A percentile compares a stretch with the other conserved stretches of the same genome.
These are phyloP conservation scores for Cystobasidium ongulense DNA, from an alignment of 768 basidiomycete genomes.

Conservation along the genomic window DNA sequence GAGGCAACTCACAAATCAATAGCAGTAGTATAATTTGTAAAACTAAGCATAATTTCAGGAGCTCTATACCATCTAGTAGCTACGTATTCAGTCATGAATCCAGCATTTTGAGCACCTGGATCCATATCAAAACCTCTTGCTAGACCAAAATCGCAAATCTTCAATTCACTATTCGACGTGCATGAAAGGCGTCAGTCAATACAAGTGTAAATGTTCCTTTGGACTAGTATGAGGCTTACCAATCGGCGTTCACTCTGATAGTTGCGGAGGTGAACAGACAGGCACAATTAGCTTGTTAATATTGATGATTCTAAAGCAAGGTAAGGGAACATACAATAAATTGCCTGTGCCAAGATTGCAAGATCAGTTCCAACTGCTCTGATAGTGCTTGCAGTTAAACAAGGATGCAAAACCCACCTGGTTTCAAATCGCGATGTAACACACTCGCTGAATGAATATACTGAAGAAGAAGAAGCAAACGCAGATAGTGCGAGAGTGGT, in stretches of 20 bases:
- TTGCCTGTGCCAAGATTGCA: neutral
- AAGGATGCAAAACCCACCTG: conserved; percentile 41
- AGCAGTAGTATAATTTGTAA: conserved; percentile 46
- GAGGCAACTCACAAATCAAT: conserved; percentile 40
- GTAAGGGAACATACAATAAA: neutral
- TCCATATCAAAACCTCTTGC: conserved; percentile 50
- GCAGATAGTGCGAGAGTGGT: too few relatives aligned
- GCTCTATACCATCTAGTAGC: conserved; percentile 99
- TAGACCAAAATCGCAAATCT: conserved; percentile 98
- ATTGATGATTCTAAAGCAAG: neutral
- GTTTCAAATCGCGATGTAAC: conserved; percentile 51
- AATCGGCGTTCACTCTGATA: conserved; percentile 80
- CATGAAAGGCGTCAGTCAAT: conserved; percentile 12
- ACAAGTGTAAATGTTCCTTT: too few relatives aligned
- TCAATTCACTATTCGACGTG: conserved; percentile 55
- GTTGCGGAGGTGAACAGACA: conserved; percentile 50
- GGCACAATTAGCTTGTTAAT: neutral
- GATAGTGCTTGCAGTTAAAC: too few relatives aligned
- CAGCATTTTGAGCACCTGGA: conserved; percentile 48
- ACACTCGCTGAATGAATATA: conserved; percentile 51
- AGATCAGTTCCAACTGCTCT: neutral
- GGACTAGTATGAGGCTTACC: conserved; percentile 44
- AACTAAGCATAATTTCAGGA: conserved; percentile 91
- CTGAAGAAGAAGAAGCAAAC: conserved; percentile 37
- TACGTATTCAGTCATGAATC: conserved; percentile 98